phyloP scores from a whole-genome alignment of 257 asterid species.

The Plectranthus barbatus region DNA sequence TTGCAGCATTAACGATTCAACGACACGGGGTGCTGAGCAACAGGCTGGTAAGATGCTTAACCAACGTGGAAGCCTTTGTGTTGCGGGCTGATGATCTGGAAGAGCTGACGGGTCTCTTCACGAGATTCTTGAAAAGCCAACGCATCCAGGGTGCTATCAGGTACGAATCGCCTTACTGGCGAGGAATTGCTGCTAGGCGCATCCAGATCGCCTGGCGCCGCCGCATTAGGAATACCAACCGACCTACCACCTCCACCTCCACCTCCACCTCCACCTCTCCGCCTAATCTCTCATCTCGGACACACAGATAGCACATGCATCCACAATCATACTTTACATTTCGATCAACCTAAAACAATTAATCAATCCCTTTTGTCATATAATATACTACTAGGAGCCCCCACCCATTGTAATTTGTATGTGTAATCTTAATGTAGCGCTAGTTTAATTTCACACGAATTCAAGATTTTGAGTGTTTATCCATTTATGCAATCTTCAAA shows the following conservation, averaged over 20 bases:
- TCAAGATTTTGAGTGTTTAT: too few species aligned
- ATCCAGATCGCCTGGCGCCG: neutral
- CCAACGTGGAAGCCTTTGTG: slow-evolving; percentile 79
- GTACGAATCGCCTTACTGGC: neutral
- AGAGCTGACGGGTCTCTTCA: slow-evolving; percentile 70
- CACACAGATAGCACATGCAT: neutral
- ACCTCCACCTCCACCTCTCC: neutral
- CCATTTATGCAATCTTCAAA: too few species aligned
- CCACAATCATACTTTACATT: too few species aligned
- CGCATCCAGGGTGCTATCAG: neutral
- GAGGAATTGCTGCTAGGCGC: neutral
- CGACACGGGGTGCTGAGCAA: slow-evolving; percentile 61
- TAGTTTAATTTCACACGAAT: too few species aligned
- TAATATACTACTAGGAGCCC: too few species aligned
- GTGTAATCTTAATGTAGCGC: too few species aligned
- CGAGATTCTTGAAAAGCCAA: slow-evolving; percentile 14
- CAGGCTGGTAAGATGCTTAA: slow-evolving; percentile 61
- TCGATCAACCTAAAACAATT: too few species aligned
- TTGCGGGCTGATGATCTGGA: slow-evolving; percentile 75
- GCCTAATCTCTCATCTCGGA: neutral
- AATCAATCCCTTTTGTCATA: too few species aligned
- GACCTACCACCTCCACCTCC: too few species aligned
- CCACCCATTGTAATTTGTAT: too few species aligned
- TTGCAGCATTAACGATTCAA: too few species aligned
- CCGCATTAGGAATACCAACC: neutral